phyloP scores from a whole-genome alignment of 2,329 filamentous ascomycete species.

The Coniochaeta sp. region DNA sequence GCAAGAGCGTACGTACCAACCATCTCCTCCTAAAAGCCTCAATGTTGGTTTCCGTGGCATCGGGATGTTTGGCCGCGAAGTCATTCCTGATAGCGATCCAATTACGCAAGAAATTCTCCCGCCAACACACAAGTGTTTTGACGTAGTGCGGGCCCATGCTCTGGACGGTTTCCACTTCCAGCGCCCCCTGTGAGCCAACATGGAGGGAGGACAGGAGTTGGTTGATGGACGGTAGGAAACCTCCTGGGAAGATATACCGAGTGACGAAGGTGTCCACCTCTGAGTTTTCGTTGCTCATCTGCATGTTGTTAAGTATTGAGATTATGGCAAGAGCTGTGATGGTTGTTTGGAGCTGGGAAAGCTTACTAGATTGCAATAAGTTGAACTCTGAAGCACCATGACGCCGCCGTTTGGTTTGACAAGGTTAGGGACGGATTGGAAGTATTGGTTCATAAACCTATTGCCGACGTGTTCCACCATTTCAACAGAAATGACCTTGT shows the following conservation, averaged over 20 bases:
- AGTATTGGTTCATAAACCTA: constrained; percentile 62
- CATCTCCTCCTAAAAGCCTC: constrained; percentile 65
- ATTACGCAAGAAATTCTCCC: constrained; percentile 55
- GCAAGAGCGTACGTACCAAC: constrained; percentile 37
- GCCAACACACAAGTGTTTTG: constrained; percentile 62
- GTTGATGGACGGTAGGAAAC: constrained; percentile 55
- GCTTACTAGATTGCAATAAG: constrained; percentile 61
- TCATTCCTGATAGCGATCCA: constrained; percentile 55
- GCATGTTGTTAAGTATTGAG: neutral
- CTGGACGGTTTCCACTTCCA: constrained; percentile 61
- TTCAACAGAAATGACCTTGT: constrained; percentile 69
- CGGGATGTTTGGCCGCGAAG: constrained; percentile 48
- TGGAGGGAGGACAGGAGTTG: constrained; percentile 54
- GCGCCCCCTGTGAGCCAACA: constrained; percentile 49
- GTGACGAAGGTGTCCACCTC: constrained; percentile 49
- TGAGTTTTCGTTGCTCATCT: constrained; percentile 17
- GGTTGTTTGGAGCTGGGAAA: no score
- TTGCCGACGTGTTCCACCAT: constrained; percentile 71
- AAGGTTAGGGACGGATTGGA: constrained; percentile 54
- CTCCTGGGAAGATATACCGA: constrained; percentile 74
- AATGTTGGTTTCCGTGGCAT: constrained; percentile 54
- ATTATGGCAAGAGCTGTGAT: constrained; percentile 55
- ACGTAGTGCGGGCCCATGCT: constrained; percentile 72
- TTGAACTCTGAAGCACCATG: constrained; percentile 70
- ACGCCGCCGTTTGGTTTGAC: constrained; percentile 61